phyloP scores from a whole-genome alignment of 2,329 filamentous ascomycete species.

The Coleophoma crateriformis region DNA sequence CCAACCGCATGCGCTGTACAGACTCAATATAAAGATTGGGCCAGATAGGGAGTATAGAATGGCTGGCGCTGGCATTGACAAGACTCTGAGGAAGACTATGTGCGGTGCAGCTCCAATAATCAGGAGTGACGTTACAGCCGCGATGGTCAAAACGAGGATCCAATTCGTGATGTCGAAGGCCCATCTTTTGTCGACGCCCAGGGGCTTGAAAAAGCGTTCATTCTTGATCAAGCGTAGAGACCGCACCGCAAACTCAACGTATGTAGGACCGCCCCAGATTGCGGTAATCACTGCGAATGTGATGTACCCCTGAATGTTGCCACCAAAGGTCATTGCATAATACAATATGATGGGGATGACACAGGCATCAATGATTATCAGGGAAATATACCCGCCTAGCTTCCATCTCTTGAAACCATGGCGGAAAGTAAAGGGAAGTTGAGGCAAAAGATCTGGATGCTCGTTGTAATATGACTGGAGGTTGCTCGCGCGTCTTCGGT shows the following conservation, averaged over 20 bases:
- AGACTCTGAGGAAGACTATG: slow-evolving; percentile 40
- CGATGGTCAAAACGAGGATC: slow-evolving; percentile 35
- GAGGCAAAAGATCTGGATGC: slow-evolving; percentile 17
- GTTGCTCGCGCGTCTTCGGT: slow-evolving; percentile 12
- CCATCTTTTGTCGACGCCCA: slow-evolving; percentile 40
- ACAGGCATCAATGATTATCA: slow-evolving; percentile 41
- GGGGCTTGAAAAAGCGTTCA: slow-evolving; percentile 42
- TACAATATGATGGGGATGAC: slow-evolving; percentile 47
- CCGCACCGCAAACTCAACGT: slow-evolving; percentile 45
- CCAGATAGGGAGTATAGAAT: slow-evolving; percentile 43
- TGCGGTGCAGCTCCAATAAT: slow-evolving; percentile 46
- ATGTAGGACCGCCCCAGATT: slow-evolving; percentile 50
- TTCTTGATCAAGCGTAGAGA: slow-evolving; percentile 42
- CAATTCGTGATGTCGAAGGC: slow-evolving; percentile 44
- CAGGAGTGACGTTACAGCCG: slow-evolving; percentile 42
- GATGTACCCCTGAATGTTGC: slow-evolving; percentile 29
- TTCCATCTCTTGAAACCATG: slow-evolving; percentile 19
- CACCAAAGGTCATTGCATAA: slow-evolving; percentile 40
- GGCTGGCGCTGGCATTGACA: slow-evolving; percentile 45
- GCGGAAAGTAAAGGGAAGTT: slow-evolving; percentile 18
- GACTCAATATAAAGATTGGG: slow-evolving; percentile 33
- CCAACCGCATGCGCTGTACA: slow-evolving; percentile 18
- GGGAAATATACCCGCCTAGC: slow-evolving; percentile 25
- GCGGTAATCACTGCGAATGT: slow-evolving; percentile 48
- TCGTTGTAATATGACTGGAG: slow-evolving; percentile 16